These are phyloP conservation scores for Chaetomiaceae sp. DNA, from an alignment of 2,329 filamentous ascomycete species.

Conservation along the genomic window DNA sequence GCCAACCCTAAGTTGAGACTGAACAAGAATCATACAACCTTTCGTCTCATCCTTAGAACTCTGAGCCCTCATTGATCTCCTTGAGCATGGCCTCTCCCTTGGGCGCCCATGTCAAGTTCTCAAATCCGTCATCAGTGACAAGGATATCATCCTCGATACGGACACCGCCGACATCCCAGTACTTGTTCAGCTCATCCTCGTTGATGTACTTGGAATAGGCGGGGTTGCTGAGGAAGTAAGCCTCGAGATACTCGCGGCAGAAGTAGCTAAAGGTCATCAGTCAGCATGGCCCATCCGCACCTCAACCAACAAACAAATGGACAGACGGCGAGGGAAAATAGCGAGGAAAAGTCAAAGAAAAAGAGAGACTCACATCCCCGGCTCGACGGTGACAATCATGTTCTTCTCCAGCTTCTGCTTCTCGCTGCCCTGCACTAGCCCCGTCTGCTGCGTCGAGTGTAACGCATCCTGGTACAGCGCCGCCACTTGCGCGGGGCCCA, in stretches of 20 bases:
- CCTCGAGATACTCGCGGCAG: slow-evolving; percentile 67
- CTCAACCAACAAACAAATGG: too few species aligned
- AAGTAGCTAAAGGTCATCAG: slow-evolving; percentile 57
- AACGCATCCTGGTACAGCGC: slow-evolving; percentile 28
- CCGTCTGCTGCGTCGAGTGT: slow-evolving; percentile 3
- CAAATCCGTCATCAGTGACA: slow-evolving; percentile 70
- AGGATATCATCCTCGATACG: slow-evolving; percentile 89
- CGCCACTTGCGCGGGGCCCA: slow-evolving; percentile 36
- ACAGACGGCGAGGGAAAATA: not conserved
- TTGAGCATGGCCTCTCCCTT: slow-evolving; percentile 69
- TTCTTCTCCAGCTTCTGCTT: slow-evolving; percentile 48
- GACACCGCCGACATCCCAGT: slow-evolving; percentile 79
- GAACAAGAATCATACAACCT: too few species aligned
- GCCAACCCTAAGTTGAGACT: too few species aligned
- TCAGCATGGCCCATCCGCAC: slow-evolving; percentile 3
- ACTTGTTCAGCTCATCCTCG: slow-evolving; percentile 58
- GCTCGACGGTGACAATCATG: slow-evolving; percentile 76
- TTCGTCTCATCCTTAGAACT: too few species aligned
- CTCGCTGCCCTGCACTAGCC: slow-evolving; percentile 23
- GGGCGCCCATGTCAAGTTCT: slow-evolving; percentile 77
- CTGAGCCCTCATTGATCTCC: slow-evolving; percentile 46
- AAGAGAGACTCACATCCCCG: slow-evolving; percentile 53
- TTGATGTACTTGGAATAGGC: slow-evolving; percentile 63
- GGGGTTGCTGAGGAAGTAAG: slow-evolving; percentile 58
- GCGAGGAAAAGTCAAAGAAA: not conserved